phyloP scores from a whole-genome alignment of 352 stramenopile genomes.

The Thalassiosira allenii region DNA sequence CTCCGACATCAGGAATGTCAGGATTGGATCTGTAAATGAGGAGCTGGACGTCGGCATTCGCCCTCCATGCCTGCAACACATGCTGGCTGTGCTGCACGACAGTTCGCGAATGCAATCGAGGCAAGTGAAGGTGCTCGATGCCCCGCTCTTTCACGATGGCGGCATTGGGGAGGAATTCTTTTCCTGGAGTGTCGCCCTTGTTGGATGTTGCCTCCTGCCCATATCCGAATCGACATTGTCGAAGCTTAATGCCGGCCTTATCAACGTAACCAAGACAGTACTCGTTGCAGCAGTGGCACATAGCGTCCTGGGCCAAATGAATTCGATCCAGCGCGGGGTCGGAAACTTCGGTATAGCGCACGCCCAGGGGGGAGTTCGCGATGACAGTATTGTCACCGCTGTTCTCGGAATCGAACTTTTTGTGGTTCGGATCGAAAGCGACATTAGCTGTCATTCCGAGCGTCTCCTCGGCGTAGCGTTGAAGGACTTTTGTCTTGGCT shows the following conservation, averaged over 20 bases:
- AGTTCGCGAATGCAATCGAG: conserved; percentile 15
- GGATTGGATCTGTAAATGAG: conserved; percentile 28
- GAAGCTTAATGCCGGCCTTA: conserved; percentile 2
- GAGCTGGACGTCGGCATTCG: conserved; percentile 35
- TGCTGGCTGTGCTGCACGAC: conserved; percentile 27
- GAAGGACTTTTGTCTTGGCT: conserved; percentile 23
- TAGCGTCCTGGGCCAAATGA: conserved; percentile 26
- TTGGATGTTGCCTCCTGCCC: not conserved
- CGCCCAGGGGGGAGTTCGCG: not conserved
- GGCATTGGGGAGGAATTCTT: not conserved
- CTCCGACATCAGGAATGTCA: conserved; percentile 12
- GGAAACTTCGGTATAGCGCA: not conserved
- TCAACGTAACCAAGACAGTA: conserved; percentile 24
- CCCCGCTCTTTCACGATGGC: conserved; percentile 18
- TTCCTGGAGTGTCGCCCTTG: conserved; percentile 29
- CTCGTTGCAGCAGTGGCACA: conserved; percentile 26
- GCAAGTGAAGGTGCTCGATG: conserved; percentile 26
- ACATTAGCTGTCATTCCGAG: conserved; percentile 41
- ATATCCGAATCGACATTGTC: conserved; percentile 5
- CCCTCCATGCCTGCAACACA: conserved; percentile 28
- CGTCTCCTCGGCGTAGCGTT: conserved; percentile 20
- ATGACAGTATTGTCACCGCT: not conserved
- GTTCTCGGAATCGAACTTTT: not conserved
- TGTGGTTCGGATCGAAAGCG: not conserved
- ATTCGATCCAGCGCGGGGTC: conserved; percentile 15